These are phyloP conservation scores for Metschnikowia arizonensis DNA, from an alignment of 805 yeast species.

Conservation along the genomic window DNA sequence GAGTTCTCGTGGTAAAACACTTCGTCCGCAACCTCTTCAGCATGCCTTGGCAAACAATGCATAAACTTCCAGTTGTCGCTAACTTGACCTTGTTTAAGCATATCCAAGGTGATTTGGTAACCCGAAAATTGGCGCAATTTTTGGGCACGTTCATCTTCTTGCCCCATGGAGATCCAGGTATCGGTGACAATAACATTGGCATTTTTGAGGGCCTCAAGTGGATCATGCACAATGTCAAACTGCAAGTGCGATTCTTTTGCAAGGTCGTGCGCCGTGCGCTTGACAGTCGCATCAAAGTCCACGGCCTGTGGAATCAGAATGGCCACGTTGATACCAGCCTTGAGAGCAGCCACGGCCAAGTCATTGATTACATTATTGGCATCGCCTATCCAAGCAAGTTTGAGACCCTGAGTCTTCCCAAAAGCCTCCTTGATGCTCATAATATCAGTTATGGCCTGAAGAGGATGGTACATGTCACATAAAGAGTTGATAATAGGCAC, in stretches of 20 bases:
- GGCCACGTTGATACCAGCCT: slow-evolving; percentile 75
- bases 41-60: slow-evolving; percentile 97
- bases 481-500: slow-evolving; percentile 93
- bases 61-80: slow-evolving; percentile 76
- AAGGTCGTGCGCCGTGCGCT: slow-evolving; percentile 42
- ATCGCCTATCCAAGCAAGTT: slow-evolving; percentile 94
- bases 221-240: slow-evolving; percentile 65
- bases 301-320: slow-evolving; percentile 82
- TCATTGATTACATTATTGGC: slow-evolving; percentile 95
- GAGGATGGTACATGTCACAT: slow-evolving; percentile 90
- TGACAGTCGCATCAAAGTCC: slow-evolving; percentile 55
- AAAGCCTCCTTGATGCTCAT: slow-evolving; percentile 81
- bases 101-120: slow-evolving; percentile 71
- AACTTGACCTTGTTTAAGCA: slow-evolving; percentile 58
- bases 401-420: slow-evolving; percentile 54
- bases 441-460: slow-evolving; percentile 91
- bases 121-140: slow-evolving; percentile 81
- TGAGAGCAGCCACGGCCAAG: slow-evolving; percentile 80
- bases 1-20: slow-evolving; percentile 80
- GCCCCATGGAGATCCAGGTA: slow-evolving; percentile 98
- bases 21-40: slow-evolving; percentile 90
- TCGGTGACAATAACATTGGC: slow-evolving; percentile 91
- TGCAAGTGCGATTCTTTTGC: slow-evolving; percentile 40
- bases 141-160: slow-evolving; percentile 70
- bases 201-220: slow-evolving; percentile 63